Evolutionary conservation across 2,329 filamentous ascomycete genomes (phyloP), one percentile per base, ranked within the genome.

Genomic region (Helotiales sp.): DNA sequence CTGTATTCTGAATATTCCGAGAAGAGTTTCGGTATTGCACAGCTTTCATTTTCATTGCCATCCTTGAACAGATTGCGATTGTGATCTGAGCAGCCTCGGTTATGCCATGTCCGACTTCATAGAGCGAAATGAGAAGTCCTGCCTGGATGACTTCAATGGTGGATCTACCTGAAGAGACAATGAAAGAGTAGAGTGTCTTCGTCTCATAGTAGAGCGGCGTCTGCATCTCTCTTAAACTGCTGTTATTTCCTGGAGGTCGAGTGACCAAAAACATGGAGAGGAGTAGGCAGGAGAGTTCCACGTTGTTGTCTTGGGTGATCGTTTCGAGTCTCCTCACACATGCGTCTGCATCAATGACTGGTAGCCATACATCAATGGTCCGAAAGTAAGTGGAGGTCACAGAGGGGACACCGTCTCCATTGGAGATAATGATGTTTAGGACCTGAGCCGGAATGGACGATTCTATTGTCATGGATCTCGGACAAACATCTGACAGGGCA

Each of bases 51-150:
- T 65, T 71, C 24, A 64, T 64, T 17, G 69, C 71, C 30, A 72
- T 61, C 54, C 71, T 64, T 20, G 67, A 52, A 37, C 65, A 72
- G 8, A 63, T 54, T 15, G 69, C 58, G 54, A 73, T 66, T 13
- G 70, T 71, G 3, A 71, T 22, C 50, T 69, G 68, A 22, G 71
- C 63, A 43, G 66, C 68, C 47, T 72, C 69, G 7, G 55, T 54
- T 45, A 72, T 73, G 2, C 71, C 71, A 62, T 73, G 71, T 4
- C 68, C 69, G 20, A 67, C 60, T 57, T 73, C 69, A 62, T 73
- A 72, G 6, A 73, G 55, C 7, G 64, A 67, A 17, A 73, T 61
- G 28, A 73, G 67, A n/a, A 72, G 40, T 5, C 70, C 69, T 1
- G 67, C 67, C 49, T 73, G 71, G 15, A 72, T 67, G 22, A 71